Evolutionary conservation across 345 rosid species (phyloP).

Genomic region (Eucalyptus shirleyi): DNA sequence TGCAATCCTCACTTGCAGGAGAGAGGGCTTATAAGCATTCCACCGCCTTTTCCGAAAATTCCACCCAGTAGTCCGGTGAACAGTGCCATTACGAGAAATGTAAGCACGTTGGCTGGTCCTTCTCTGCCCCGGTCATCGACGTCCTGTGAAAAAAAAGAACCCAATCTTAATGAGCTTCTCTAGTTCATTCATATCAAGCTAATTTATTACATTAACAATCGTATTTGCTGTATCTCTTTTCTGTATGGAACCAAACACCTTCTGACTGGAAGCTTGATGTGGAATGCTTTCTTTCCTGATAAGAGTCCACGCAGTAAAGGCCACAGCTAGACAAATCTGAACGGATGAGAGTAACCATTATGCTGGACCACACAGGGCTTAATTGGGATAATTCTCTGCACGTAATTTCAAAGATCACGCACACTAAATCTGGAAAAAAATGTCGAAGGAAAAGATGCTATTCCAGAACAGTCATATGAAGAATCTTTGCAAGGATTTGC

Average conservation of each 20-base stretch:
- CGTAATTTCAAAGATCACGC: not conserved
- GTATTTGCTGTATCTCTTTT: not conserved
- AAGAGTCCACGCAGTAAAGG: slow-evolving; percentile 55
- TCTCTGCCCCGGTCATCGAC: slow-evolving; percentile 6
- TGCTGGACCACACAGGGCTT: slow-evolving; percentile 48
- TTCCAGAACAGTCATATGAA: not conserved
- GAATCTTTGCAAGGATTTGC: not conserved
- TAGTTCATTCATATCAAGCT: not conserved
- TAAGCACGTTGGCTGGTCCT: slow-evolving; percentile 16
- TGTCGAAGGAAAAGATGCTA: not conserved
- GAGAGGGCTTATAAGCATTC: slow-evolving; percentile 85
- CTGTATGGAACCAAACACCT: not conserved
- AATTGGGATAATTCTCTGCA: slow-evolving; percentile 48
- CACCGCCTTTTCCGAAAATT: slow-evolving; percentile 88
- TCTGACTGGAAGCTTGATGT: slow-evolving; percentile 10
- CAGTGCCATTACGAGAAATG: slow-evolving; percentile 64
- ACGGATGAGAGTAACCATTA: slow-evolving; percentile 63
- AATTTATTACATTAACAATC: not conserved
- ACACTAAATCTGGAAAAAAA: not conserved
- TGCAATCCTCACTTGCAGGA: slow-evolving; percentile 63
- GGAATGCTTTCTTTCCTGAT: slow-evolving; percentile 19
- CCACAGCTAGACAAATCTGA: slow-evolving; percentile 71
- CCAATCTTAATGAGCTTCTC: not conserved
- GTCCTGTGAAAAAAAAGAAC: slow-evolving; percentile 8
- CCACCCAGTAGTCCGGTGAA: slow-evolving; percentile 78